These are phyloP conservation scores for Colletotrichum destructivum DNA, from an alignment of 2,329 filamentous ascomycete species.

Conservation along the genomic window DNA sequence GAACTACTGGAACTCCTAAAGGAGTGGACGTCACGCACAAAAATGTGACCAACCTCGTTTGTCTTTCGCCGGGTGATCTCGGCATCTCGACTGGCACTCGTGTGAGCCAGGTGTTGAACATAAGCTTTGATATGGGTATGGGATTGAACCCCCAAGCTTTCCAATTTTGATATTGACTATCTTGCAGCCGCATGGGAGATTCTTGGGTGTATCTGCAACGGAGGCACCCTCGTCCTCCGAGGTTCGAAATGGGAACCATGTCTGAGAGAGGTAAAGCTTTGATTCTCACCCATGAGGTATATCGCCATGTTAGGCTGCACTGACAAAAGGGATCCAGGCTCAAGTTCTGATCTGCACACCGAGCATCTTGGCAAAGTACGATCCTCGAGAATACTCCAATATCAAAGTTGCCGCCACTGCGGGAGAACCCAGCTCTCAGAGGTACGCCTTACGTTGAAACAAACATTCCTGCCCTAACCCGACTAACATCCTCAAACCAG, in stretches of 20 bases:
- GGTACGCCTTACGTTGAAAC: background rate
- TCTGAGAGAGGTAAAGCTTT: conserved; percentile 29
- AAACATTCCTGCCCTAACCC: background rate
- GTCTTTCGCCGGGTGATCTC: conserved; percentile 52
- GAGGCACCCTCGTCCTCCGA: conserved; percentile 41
- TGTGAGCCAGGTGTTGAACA: conserved; percentile 70
- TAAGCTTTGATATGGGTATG: conserved; percentile 75
- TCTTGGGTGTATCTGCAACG: conserved; percentile 53
- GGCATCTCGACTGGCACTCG: conserved; percentile 64
- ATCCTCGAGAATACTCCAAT: conserved; percentile 40
- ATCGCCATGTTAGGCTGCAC: no score
- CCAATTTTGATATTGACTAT: background rate
- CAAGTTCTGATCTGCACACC: conserved; percentile 42
- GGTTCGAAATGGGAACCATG: conserved; percentile 40
- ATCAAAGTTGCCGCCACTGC: conserved; percentile 41
- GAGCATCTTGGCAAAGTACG: conserved; percentile 41
- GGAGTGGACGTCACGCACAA: conserved; percentile 70
- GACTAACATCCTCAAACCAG: background rate
- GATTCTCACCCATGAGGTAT: background rate
- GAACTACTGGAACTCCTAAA: conserved; percentile 70
- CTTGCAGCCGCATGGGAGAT: conserved; percentile 71
- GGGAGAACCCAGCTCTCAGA: conserved; percentile 41
- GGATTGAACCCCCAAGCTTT: conserved; percentile 28
- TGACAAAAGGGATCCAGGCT: conserved; percentile 2
- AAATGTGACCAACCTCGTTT: conserved; percentile 37